These are phyloP conservation scores for Chaetomium tenue DNA, from an alignment of 495 filamentous ascomycete species.

Conservation along the genomic window DNA sequence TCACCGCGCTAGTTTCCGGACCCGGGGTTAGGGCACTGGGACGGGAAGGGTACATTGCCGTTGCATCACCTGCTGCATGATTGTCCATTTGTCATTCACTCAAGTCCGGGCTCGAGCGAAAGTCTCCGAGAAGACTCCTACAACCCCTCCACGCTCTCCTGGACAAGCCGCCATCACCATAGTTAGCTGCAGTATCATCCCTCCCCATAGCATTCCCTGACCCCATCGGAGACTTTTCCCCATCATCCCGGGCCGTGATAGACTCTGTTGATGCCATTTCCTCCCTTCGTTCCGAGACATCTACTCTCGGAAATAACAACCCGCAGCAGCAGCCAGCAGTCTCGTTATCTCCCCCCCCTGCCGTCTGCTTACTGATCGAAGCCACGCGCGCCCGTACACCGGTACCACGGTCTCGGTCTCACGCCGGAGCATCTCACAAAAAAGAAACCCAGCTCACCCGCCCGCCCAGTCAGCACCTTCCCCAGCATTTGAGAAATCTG, in stretches of 20 bases:
- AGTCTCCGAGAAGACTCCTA: too few relatives aligned
- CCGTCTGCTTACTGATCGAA: conserved; percentile 5
- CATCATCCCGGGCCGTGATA: neutral
- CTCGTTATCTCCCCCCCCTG: neutral
- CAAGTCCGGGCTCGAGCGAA: neutral
- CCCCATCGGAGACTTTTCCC: neutral
- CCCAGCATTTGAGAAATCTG: neutral
- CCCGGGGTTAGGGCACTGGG: conserved; percentile 11
- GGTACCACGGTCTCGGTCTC: neutral
- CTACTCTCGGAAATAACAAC: neutral
- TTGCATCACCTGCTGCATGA: neutral
- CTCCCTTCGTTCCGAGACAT: neutral
- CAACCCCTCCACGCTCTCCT: too few relatives aligned
- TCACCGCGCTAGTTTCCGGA: conserved; percentile 6
- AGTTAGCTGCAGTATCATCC: neutral
- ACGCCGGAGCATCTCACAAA: neutral
- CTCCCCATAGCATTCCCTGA: neutral
- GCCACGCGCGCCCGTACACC: neutral
- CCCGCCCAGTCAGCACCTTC: neutral
- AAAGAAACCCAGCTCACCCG: too few relatives aligned
- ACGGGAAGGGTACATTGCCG: conserved; percentile 13
- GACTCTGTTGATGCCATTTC: neutral
- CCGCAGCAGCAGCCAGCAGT: too few relatives aligned
- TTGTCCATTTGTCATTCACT: neutral
- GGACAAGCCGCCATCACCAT: too few relatives aligned